phyloP scores from a whole-genome alignment of 192 early-diverging fungal species.

The Jimgerdemannia lactiflua region DNA sequence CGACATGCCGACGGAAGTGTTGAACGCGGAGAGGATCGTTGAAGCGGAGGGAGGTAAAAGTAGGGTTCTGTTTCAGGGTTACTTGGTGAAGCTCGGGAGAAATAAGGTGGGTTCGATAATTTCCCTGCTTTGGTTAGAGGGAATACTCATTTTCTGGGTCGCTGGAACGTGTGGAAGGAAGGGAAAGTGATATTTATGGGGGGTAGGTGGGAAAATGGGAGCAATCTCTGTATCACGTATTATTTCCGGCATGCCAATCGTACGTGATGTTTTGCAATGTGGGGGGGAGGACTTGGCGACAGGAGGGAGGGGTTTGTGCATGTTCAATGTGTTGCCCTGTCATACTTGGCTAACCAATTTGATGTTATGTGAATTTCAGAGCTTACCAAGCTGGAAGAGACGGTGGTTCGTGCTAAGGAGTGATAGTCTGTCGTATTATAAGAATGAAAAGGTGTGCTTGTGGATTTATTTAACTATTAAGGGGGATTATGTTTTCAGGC shows the following conservation, averaged over 20 bases:
- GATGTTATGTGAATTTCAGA: no score
- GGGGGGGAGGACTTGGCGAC: no score
- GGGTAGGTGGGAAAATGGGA: no score
- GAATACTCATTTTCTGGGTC: no score
- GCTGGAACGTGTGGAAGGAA: no score
- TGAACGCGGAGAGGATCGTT: slow-evolving; percentile 30
- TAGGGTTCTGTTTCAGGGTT: slow-evolving; percentile 47
- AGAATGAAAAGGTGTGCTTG: slow-evolving; percentile 49
- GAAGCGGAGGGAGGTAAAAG: slow-evolving; percentile 41
- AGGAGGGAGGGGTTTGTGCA: no score
- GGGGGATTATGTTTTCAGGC: not conserved
- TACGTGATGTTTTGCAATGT: no score
- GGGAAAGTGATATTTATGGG: no score
- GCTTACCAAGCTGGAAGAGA: slow-evolving; percentile 51
- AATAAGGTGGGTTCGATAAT: slow-evolving; percentile 37
- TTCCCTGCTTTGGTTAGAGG: not conserved
- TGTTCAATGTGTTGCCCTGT: no score
- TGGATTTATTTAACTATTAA: not conserved
- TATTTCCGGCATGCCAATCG: no score
- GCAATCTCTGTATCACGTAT: no score
- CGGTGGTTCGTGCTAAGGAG: slow-evolving; percentile 62
- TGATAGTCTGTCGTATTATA: slow-evolving; percentile 55
- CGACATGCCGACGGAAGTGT: not conserved
- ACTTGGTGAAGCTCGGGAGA: slow-evolving; percentile 49
- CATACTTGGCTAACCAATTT: no score